Evolutionary conservation across 345 rosid species (phyloP).

Genomic region (Xanthoceras sorbifolium): DNA sequence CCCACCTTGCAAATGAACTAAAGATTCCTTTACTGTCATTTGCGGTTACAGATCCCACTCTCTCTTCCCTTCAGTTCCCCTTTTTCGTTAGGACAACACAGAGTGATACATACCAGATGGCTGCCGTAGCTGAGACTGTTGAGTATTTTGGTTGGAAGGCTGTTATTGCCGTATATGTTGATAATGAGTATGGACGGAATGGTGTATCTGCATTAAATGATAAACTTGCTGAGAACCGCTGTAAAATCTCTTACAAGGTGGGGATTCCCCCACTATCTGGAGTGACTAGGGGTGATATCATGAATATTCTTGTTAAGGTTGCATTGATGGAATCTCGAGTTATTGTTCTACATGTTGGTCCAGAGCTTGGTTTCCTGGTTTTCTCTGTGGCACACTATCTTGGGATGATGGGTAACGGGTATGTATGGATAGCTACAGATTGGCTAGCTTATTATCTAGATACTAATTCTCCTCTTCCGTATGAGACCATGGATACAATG

Average conservation of each 20-base stretch:
- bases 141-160: conserved; percentile 77
- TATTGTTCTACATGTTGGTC: conserved; percentile 64
- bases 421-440: conserved; percentile 93
- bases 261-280: conserved; percentile 56
- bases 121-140: conserved; percentile 76
- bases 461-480: conserved; percentile 52
- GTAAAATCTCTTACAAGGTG: conserved; percentile 66
- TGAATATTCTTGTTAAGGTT: conserved; percentile 75
- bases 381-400: conserved; percentile 75
- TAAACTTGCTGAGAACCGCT: conserved; percentile 67
- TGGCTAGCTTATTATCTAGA: conserved; percentile 75
- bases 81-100: conserved; percentile 77
- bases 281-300: conserved; percentile 41
- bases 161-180: conserved; percentile 74
- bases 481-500: conserved; percentile 61
- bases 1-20: conserved; percentile 76
- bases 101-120: conserved; percentile 83
- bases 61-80: conserved; percentile 81
- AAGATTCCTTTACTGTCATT: conserved; percentile 81
- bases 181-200: conserved; percentile 83
- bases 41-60: conserved; percentile 89
- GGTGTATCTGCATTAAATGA: conserved; percentile 78
- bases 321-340: conserved; percentile 80
- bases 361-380: conserved; percentile 51
- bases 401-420: conserved; percentile 92